Base-by-base conservation (phyloP, 495 filamentous ascomycete genomes). In the Hypoxylon perforatum region DNA sequence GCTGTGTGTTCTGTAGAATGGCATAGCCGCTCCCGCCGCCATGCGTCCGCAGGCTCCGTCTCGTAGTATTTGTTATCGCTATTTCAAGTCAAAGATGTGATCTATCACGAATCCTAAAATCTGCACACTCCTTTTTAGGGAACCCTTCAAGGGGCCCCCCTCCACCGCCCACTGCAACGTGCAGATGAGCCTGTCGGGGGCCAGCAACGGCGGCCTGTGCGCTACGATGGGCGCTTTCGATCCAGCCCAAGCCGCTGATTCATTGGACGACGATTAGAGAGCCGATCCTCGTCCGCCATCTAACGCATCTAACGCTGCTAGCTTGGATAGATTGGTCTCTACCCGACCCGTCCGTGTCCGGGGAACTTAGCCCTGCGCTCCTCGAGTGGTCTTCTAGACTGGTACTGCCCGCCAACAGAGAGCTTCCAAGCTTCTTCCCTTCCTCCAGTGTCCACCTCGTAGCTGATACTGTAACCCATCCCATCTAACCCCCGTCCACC, bases 261-360 rank as follows among this genome's bases (percentile, higher is more conserved):
- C 48, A 67, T 71, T 68, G 63, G 68, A 64, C 35, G 42, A 64
- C 15, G 35, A 61, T 30, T 50, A 36, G 35, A 61, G 60, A 68
- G 60, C 55, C 61, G 66, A 69, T 69, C 66, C 57, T 69, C 66
- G 61, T 57, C 66, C 3, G 25, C 25, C 30, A 33, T 33, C 30
- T 33, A 33, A 33, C 30, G 30, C 30, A 9, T 28, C 3, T 28
- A 3, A 28, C 8, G 8, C 7, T 28, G 8, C 7, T 33, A 33
- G 30, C 30, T 33, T 33, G 30, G 30, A 10, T 33, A 33, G 30
- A 33, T 33, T 5, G 61, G n/a, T 70, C 62, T 61, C 65, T 69
- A 69, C 59, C 65, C 65, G 65, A 69, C 54, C 65, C 66, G 66
- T 58, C 66, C 66, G 61, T 21, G 66, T 65, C 61, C 66, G 61